Conservation (phyloP, 140 eudicot genomes). For the Senecio squalidus region DNA sequence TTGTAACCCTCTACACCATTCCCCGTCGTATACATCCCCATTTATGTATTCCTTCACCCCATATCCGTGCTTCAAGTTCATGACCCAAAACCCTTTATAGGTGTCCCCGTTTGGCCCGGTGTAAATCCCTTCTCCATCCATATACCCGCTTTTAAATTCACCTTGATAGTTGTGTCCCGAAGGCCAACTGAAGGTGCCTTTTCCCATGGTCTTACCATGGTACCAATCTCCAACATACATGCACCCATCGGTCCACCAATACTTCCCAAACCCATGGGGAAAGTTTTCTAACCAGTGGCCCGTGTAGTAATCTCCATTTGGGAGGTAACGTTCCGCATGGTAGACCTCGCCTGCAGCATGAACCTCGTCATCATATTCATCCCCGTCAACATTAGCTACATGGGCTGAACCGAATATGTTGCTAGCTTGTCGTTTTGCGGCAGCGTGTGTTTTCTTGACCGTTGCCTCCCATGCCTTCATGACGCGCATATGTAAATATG, state of each 20-base stretch:
- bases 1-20: slow-evolving; percentile 82
- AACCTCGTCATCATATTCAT: slow-evolving; percentile 24
- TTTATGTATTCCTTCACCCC: slow-evolving; percentile 58
- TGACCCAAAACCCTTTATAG: slow-evolving; percentile 72
- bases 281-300: slow-evolving; percentile 78
- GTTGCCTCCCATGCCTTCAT: slow-evolving; percentile 99
- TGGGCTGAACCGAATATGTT: slow-evolving; percentile 74
- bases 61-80: slow-evolving; percentile 77
- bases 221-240: slow-evolving; percentile 90
- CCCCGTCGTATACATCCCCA: slow-evolving; percentile 85
- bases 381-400: slow-evolving; percentile 46
- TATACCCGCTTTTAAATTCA: slow-evolving; percentile 78
- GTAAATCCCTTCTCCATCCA: slow-evolving; percentile 90
- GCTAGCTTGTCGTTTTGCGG: slow-evolving; percentile 79
- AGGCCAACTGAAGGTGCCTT: slow-evolving; percentile 87
- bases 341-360: slow-evolving; percentile 44
- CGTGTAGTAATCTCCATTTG: slow-evolving; percentile 81
- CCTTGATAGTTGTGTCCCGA: slow-evolving; percentile 84
- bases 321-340: slow-evolving; percentile 60
- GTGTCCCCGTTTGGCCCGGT: slow-evolving; percentile 69
- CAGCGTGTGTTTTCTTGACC: slow-evolving; percentile 77
- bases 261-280: slow-evolving; percentile 89
- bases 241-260: slow-evolving; percentile 97
- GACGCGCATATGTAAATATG: slow-evolving; percentile 14
- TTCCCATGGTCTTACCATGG: slow-evolving; percentile 78